Evolutionary conservation across 2,329 filamentous ascomycete genomes (phyloP).

Genomic region (Phialemoniopsis sp.): DNA sequence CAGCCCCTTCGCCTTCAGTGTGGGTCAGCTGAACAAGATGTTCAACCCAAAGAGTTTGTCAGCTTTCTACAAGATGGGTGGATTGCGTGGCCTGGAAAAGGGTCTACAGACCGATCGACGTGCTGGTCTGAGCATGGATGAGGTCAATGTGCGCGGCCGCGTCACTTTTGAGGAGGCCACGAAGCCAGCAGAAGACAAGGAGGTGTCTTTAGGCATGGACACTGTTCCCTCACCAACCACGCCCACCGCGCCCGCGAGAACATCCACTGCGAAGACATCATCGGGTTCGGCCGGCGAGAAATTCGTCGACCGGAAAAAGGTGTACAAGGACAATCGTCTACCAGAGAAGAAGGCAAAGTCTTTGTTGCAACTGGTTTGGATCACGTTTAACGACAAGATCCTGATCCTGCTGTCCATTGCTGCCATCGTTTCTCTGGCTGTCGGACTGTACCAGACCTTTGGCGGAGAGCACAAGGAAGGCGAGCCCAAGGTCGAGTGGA

Average conservation of each 20-base stretch:
- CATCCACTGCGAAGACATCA: not conserved
- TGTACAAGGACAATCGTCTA: conserved; percentile 68
- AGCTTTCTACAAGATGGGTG: conserved; percentile 78
- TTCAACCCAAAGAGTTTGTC: conserved; percentile 83
- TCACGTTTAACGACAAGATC: conserved; percentile 81
- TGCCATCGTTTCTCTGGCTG: conserved; percentile 67
- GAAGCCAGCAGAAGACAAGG: conserved; percentile 17
- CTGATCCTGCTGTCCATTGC: conserved; percentile 68
- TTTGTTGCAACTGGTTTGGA: conserved; percentile 71
- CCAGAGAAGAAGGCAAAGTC: conserved; percentile 73
- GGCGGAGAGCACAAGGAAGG: conserved; percentile 47
- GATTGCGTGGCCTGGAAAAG: conserved; percentile 71
- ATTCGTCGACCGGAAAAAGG: conserved; percentile 63
- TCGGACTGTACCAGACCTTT: conserved; percentile 74
- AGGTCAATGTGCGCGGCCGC: conserved; percentile 58
- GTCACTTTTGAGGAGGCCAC: conserved; percentile 72
- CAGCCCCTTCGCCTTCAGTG: conserved; percentile 82
- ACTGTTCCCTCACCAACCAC: conserved; percentile 10
- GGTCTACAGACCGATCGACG: conserved; percentile 70
- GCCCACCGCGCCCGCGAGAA: not conserved
- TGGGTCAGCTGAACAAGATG: conserved; percentile 81
- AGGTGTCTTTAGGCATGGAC: conserved; percentile 25
- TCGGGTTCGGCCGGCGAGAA: not conserved
- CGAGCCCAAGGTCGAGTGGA: conserved; percentile 66
- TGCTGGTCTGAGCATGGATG: conserved; percentile 73